A percentile compares a stretch with the other conserved stretches of the same genome.
phyloP scores from a whole-genome alignment of 345 rosid species.

The Eucalyptus fibrosa region DNA sequence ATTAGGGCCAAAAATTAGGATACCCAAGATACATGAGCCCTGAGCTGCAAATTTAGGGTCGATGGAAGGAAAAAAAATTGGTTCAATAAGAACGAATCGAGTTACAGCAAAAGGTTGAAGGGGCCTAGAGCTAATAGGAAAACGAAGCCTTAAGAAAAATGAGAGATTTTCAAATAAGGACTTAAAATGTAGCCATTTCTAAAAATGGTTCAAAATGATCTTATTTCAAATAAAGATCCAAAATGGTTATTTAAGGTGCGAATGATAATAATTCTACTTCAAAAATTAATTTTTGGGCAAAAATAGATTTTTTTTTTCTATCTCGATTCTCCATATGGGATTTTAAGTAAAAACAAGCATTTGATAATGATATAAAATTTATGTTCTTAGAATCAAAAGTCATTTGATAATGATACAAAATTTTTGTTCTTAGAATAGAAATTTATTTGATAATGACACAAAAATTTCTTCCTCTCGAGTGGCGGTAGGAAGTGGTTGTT shows the following conservation, averaged over 20 bases:
- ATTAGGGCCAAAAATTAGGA: background rate
- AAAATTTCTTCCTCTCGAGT: fast-evolving
- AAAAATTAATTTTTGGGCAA: too few relatives aligned
- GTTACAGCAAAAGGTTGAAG: background rate
- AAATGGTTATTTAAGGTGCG: too few relatives aligned
- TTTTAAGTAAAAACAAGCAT: fast-evolving
- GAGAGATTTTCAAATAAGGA: background rate
- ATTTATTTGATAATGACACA: fast-evolving
- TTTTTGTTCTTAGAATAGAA: fast-evolving
- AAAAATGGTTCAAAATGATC: too few relatives aligned
- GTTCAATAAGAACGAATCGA: background rate
- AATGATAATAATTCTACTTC: background rate
- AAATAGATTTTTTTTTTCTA: too few relatives aligned
- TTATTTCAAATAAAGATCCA: too few relatives aligned
- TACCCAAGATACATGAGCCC: background rate
- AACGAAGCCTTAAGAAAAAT: background rate
- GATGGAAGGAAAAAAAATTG: background rate
- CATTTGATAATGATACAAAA: fast-evolving
- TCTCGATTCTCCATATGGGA: fast-evolving
- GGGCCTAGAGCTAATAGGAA: background rate
- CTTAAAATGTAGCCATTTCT: too few relatives aligned
- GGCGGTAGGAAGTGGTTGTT: fast-evolving
- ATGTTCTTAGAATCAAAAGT: fast-evolving
- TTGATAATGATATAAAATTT: too few relatives aligned
- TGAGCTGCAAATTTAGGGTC: background rate